A percentile compares a stretch with the other conserved stretches of the same genome.
phyloP scores from a whole-genome alignment of 73 alveolate genomes.

The Paramecium primaurelia region DNA sequence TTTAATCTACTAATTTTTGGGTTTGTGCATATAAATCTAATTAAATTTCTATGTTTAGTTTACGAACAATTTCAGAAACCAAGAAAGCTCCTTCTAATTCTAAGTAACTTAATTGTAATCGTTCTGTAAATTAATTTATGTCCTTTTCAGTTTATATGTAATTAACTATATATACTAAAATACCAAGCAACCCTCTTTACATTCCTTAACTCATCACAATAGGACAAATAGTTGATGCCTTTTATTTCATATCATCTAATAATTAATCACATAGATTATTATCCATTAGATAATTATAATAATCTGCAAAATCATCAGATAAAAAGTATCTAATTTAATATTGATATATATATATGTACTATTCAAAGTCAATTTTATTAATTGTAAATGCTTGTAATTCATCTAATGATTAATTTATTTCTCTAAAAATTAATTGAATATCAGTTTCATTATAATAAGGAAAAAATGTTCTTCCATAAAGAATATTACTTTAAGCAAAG shows the following conservation, averaged over 20 bases:
- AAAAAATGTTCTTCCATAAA: not conserved
- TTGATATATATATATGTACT: not conserved
- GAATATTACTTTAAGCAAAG: not conserved
- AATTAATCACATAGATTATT: not conserved
- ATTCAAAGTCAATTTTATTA: not conserved
- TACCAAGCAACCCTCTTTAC: not conserved
- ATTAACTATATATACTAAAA: not conserved
- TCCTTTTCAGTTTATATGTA: not conserved
- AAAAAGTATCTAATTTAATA: not conserved
- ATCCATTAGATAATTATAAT: not conserved
- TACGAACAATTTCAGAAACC: not conserved
- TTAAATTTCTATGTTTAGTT: not conserved
- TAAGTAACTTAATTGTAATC: not conserved
- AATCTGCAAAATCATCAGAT: not conserved
- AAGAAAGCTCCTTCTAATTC: conserved; percentile 11
- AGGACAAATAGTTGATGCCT: not conserved
- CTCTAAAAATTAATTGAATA: not conserved
- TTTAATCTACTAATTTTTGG: not conserved
- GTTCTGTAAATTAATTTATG: not conserved
- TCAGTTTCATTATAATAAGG: not conserved
- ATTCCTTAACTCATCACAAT: not conserved
- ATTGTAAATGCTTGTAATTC: not conserved
- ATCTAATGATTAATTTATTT: not conserved
- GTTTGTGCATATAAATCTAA: not conserved
- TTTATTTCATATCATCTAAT: not conserved